Base-by-base conservation (phyloP, 768 basidiomycete genomes). In the Naematelia encephala region DNA sequence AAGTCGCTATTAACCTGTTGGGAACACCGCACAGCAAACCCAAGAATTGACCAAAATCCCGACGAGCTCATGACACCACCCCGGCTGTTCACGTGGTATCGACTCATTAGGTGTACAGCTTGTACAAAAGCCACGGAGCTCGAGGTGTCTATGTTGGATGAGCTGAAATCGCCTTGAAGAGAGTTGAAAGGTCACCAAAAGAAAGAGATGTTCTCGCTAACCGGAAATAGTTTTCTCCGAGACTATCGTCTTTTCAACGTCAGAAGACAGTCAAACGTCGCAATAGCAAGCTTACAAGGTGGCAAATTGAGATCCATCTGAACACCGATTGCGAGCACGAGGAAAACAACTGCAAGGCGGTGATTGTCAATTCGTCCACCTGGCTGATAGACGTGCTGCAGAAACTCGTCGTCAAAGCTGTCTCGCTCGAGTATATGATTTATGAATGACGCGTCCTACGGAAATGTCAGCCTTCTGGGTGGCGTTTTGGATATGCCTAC, bases 111-210 rank as follows among this genome's bases (percentile, higher is more conserved):
- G n/a, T 55, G 54, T 11, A 55, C 42, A 27, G 34, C 16, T 25
- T 55, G 54, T 19, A 55, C 42, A 21, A 55, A 23, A 13, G 54
- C 54, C 44, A 55, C 42, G 34, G 54, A 55, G 25, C 54, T 55
- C 21, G 54, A 55, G 11, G 54, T 43, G n/a, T 55, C 54, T 55
- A 16, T n/a, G 34, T n/a, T 16, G 14, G 4, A 8, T 50, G 11
- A 50, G 25, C n/a, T 39, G 16, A 39, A 5, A 23, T 50, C 22
- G 11, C 5, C 14, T 11, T 13, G 54, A 25, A 10, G 11, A 22
- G 11, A 3, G 29, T 11, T 5, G n/a, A 10, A 3, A 44, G 4
- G 22, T 43, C 42, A 55, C 54, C 54, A 25, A 39, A 27, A 21
- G 54, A 28, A 10, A 55, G 16, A 43, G 54, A 25, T 11, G 54